Percentiles rank a stretch among this genome's conserved stretches.
These are phyloP conservation scores for Lenwebbia sp. DNA, from an alignment of 345 rosid species.

Conservation along the genomic window DNA sequence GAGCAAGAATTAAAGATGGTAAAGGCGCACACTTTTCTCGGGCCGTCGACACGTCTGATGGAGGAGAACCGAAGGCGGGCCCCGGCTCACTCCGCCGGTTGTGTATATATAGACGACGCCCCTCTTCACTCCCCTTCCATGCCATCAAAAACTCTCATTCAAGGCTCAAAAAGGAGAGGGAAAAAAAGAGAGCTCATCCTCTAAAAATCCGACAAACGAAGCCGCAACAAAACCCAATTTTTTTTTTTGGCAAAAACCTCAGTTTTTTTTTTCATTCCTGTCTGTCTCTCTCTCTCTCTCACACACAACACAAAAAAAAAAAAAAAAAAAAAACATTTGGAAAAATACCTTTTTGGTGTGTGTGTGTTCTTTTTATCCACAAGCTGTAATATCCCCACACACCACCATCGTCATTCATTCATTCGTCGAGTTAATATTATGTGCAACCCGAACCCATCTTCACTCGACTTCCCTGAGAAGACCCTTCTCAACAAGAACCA, in stretches of 20 bases:
- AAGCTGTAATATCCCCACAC: background rate
- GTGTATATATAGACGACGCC: background rate
- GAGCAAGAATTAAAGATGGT: background rate
- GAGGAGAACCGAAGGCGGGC: background rate
- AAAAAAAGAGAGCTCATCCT: background rate
- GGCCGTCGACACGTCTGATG: background rate
- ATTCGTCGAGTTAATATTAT: slow-evolving; percentile 5
- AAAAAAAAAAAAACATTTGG: background rate
- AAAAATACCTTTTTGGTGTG: background rate
- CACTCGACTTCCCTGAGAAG: slow-evolving; percentile 33
- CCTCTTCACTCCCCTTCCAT: background rate
- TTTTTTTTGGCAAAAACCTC: background rate
- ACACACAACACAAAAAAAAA: background rate
- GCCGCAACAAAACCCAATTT: background rate
- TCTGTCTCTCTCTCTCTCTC: background rate
- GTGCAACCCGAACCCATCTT: slow-evolving; percentile 57
- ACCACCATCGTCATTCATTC: background rate
- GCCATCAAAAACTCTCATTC: background rate
- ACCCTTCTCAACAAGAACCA: slow-evolving; percentile 25
- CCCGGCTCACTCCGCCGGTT: background rate
- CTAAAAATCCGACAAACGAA: background rate
- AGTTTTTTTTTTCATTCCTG: background rate
- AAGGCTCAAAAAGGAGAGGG: background rate
- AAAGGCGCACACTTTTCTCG: background rate
- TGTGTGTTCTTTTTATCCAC: background rate